Base-by-base conservation (phyloP, 371 early-diverging fungal genomes). In the Saksenaea vasiformis region DNA sequence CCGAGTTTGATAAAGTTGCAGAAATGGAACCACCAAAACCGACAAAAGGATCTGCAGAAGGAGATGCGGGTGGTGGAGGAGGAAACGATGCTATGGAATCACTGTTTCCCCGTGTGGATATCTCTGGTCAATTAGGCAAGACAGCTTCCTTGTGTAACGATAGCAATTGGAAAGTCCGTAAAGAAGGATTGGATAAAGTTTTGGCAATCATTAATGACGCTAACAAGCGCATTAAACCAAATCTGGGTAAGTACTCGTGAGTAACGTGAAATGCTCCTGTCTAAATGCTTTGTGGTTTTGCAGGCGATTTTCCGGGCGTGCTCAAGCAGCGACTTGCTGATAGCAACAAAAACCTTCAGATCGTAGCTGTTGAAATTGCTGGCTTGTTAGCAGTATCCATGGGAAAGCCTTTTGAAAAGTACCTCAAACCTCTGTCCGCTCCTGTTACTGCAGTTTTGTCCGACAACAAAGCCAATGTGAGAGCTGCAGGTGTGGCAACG, bases 81-180 rank as follows among this genome's bases (percentile, higher is more conserved):
- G 74, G 54, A 0, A 60, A 69, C 15, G 90, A 90, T 63, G 82
- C 91, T 1, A 71, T 91, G 44, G 97, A 97, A 38, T 91, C 92
- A 1, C 76, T 96, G 14, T 91, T 95, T 62, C 94, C 95, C 8
- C 87, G 95, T 22, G 91, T 93, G 8, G 96, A 96, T 67, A 84
- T 97, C 28, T 76, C 84, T 4, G 65, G 82, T 22, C 80, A 80
- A 55, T 55, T 80, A 13, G 47, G 43, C 38, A 80, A 80, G 36
- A 72, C 66, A 7, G 61, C 84, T 35, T 71, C 87, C 60, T 86
- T 91, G 60, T 86, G 96, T 44, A 83, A 79, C 27, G 93, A 95
- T 72, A 81, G 84, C 55, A 91, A 94, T 54, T 98, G 98, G 98
- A 96, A 95, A 71, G 77, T 88, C n/a, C 90, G 98, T 38, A 96